Conservation (phyloP, 1,284 basidiomycete species). For the Malassezia furfur region DNA sequence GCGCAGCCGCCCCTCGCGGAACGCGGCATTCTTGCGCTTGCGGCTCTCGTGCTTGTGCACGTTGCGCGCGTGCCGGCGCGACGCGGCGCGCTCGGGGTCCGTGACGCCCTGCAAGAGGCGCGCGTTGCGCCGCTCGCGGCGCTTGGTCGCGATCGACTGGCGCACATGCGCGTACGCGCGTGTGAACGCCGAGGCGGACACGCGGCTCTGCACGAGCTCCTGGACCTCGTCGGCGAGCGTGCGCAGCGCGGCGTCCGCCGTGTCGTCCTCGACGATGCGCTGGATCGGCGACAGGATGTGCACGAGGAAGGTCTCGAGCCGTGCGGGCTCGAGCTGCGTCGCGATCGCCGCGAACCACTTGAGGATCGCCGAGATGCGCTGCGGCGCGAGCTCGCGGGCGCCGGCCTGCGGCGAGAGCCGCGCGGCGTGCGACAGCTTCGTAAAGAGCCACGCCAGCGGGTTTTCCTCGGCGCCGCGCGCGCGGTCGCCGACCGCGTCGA, state of each 20-base stretch:
- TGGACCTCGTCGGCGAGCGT: constrained; percentile 73
- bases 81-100: constrained; percentile 30
- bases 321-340: constrained; percentile 58
- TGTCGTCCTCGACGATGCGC: constrained; percentile 66
- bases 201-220: constrained; percentile 73
- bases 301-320: constrained; percentile 62
- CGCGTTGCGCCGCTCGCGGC: constrained; percentile 64
- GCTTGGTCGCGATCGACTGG: constrained; percentile 60
- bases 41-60: constrained; percentile 24
- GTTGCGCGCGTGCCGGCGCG: constrained; percentile 22
- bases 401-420: constrained; percentile 48
- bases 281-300: constrained; percentile 79
- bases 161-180: constrained; percentile 68
- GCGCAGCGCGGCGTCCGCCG: constrained; percentile 59
- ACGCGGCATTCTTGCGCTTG: constrained; percentile 25
- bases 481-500: constrained; percentile 3
- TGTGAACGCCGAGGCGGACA: constrained; percentile 74
- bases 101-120: constrained; percentile 51
- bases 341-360: constrained; percentile 82
- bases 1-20: constrained; percentile 5
- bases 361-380: constrained; percentile 9
- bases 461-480: constrained; percentile 14
- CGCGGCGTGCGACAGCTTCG: constrained; percentile 79
- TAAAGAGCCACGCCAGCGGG: constrained; percentile 76
- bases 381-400: constrained; percentile 27